phyloP scores from a whole-genome alignment of 306 rosid species.

The Acmispon strigosus region DNA sequence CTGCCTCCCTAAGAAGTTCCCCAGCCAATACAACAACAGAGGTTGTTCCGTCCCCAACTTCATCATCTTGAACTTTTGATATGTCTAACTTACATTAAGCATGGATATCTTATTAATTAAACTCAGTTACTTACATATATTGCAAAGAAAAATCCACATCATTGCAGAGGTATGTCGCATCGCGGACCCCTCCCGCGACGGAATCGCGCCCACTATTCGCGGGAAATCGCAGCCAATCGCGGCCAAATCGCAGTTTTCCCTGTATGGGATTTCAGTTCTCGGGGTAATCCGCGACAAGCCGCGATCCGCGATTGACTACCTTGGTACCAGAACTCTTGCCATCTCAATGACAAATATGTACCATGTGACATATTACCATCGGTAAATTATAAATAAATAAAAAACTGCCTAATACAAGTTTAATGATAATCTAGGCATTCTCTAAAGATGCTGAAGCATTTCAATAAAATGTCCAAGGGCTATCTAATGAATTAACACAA shows the following conservation, averaged over 20 bases:
- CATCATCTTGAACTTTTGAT: slow-evolving; percentile 99
- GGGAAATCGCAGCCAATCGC: no score
- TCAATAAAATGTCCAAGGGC: not conserved
- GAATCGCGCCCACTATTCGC: no score
- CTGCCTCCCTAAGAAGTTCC: slow-evolving; percentile 91
- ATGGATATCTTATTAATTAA: not conserved
- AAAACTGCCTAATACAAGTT: not conserved
- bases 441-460: not conserved
- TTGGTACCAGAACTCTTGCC: not conserved
- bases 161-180: no score
- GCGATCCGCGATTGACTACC: no score
- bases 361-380: no score
- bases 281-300: no score
- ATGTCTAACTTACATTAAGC: slow-evolving; percentile 69
- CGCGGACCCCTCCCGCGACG: no score
- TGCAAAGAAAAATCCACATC: not conserved
- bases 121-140: not conserved
- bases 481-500: not conserved
- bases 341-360: not conserved
- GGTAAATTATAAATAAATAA: no score
- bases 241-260: no score
- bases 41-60: slow-evolving; percentile 99
- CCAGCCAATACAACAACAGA: slow-evolving; percentile 99
- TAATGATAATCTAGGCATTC: not conserved
- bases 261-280: no score